These are phyloP conservation scores for Populus hybrid DNA, from an alignment of 441 rosid species.

Conservation along the genomic window DNA sequence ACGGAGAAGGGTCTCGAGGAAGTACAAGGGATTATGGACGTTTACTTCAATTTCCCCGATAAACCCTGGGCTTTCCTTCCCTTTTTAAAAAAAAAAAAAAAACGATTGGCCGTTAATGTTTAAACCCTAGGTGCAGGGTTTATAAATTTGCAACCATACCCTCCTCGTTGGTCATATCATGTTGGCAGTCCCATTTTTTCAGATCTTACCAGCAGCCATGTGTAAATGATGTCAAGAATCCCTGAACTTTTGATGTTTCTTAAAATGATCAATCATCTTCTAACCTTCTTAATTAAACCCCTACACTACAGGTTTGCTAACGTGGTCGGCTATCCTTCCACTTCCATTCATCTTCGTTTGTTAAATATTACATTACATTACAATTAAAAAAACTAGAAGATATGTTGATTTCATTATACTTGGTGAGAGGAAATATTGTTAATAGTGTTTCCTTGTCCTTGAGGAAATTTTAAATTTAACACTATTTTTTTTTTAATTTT, in stretches of 20 bases:
- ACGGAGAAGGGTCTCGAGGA: background rate
- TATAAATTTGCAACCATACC: background rate
- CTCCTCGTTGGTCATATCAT: background rate
- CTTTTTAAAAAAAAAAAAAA: background rate
- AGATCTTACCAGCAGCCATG: background rate
- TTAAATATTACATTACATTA: too few relatives aligned
- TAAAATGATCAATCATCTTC: too few relatives aligned
- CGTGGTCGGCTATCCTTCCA: background rate
- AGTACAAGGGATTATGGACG: background rate
- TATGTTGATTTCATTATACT: too few relatives aligned
- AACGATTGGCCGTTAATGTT: background rate
- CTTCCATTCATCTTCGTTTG: background rate
- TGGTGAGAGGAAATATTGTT: too few relatives aligned
- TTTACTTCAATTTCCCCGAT: background rate
- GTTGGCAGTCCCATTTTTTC: background rate
- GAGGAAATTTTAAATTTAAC: too few relatives aligned
- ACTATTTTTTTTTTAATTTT: too few relatives aligned
- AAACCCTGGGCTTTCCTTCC: slow-evolving; percentile 5
- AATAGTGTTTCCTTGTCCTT: too few relatives aligned
- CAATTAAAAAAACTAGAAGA: too few relatives aligned
- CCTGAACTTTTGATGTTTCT: background rate
- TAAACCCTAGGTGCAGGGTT: slow-evolving; percentile 3
- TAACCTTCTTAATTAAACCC: too few relatives aligned
- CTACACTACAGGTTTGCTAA: background rate
- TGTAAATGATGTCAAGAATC: background rate